Conservation (phyloP, 495 filamentous ascomycete genomes). For the Aspergillus bertholletiae region DNA sequence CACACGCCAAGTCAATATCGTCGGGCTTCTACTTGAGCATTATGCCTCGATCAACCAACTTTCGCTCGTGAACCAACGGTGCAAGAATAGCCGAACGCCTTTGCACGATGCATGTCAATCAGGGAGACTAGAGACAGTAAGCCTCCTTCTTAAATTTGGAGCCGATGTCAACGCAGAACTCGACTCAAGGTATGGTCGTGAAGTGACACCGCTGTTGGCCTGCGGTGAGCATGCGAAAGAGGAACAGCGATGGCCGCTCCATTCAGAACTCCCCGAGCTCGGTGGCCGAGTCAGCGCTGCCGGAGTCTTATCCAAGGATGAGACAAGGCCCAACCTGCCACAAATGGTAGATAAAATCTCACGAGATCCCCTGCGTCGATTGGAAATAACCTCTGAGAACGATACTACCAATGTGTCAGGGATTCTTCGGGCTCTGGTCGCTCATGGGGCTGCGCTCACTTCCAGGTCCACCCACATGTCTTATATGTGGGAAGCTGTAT, state of each 20-base stretch:
- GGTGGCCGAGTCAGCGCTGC: neutral
- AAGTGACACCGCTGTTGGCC: constrained; percentile 3
- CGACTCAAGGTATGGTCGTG: neutral
- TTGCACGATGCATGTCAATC: constrained; percentile 35
- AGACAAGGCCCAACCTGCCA: neutral
- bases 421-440: neutral
- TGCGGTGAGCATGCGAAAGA: constrained; percentile 11
- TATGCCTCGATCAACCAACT: constrained; percentile 5
- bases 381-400: neutral
- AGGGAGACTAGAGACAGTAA: constrained; percentile 30
- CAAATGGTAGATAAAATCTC: too few species aligned
- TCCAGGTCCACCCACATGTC: neutral
- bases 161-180: constrained; percentile 18
- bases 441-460: neutral
- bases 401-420: neutral
- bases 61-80: too few species aligned
- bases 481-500: constrained; percentile 2
- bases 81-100: too few species aligned
- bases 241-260: neutral
- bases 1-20: constrained; percentile 30
- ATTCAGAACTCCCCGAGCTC: neutral
- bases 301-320: neutral
- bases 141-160: constrained; percentile 29
- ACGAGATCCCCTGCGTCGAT: too few species aligned
- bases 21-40: constrained; percentile 33